A percentile compares a stretch with the other conserved stretches of the same genome.
These are phyloP conservation scores for Magnusiomyces suaveolens DNA, from an alignment of 1,139 yeast genomes.

Conservation along the genomic window DNA sequence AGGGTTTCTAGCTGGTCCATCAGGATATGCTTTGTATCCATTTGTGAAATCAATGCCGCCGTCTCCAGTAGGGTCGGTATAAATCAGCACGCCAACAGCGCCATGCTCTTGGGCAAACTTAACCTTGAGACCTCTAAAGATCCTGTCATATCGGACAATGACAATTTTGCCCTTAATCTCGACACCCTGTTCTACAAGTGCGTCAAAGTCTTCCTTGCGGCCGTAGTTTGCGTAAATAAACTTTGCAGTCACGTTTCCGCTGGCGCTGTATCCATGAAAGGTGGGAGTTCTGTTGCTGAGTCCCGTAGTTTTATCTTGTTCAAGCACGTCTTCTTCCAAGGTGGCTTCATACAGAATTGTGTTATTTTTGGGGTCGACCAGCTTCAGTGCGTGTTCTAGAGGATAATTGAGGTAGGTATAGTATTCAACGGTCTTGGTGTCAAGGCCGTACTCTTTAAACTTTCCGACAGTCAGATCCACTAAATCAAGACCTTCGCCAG, in stretches of 20 bases:
- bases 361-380: constrained; percentile 31
- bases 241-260: constrained; percentile 53
- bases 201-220: constrained; percentile 43
- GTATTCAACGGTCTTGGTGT: constrained; percentile 44
- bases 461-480: constrained; percentile 58
- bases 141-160: constrained; percentile 48
- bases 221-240: constrained; percentile 57
- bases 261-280: constrained; percentile 60
- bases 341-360: constrained; percentile 49
- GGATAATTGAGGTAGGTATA: constrained; percentile 58
- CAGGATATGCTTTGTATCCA: constrained; percentile 51
- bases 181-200: constrained; percentile 39
- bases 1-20: constrained; percentile 63
- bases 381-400: constrained; percentile 41
- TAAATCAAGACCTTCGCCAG: constrained; percentile 56
- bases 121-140: constrained; percentile 59
- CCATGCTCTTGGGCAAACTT: constrained; percentile 59
- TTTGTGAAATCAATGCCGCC: constrained; percentile 40
- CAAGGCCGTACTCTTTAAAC: constrained; percentile 54
- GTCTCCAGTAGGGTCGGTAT: constrained; percentile 62
- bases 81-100: constrained; percentile 50
- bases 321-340: constrained; percentile 58
- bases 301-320: constrained; percentile 59
- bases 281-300: constrained; percentile 46
- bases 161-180: constrained; percentile 46